Evolutionary conservation across 352 stramenopile species (phyloP).

Genomic region (Aphanomyces invadans): DNA sequence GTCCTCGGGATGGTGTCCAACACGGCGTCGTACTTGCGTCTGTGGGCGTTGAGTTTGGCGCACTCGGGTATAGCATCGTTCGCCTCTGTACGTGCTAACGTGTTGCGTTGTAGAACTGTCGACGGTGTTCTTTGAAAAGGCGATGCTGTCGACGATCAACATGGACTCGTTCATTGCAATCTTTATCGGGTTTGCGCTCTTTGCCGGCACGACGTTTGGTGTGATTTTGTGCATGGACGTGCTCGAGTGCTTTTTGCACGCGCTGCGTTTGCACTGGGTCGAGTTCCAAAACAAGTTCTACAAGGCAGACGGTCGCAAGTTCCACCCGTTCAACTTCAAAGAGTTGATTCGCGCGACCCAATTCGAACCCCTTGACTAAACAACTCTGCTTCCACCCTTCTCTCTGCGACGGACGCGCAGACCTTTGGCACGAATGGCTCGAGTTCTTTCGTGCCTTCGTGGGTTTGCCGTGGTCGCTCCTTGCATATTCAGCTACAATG

Average conservation of each 20-base stretch:
- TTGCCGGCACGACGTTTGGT: slow-evolving; percentile 93
- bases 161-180: slow-evolving; percentile 95
- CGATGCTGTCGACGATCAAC: slow-evolving; percentile 96
- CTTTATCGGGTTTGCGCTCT: slow-evolving; percentile 91
- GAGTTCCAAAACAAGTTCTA: slow-evolving; percentile 99
- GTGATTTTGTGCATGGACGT: slow-evolving; percentile 99
- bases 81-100: background rate
- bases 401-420: background rate
- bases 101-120: slow-evolving; percentile 44
- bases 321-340: slow-evolving; percentile 94
- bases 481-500: background rate
- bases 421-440: too few species aligned
- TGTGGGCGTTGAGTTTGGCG: slow-evolving; percentile 98
- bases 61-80: slow-evolving; percentile 89
- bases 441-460: too few species aligned
- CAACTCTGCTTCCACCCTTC: background rate
- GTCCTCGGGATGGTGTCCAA: slow-evolving; percentile 99
- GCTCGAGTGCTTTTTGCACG: slow-evolving; percentile 99
- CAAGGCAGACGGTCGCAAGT: slow-evolving; percentile 95
- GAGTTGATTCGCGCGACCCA: slow-evolving; percentile 39
- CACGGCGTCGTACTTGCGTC: slow-evolving; percentile 98
- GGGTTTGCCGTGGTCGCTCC: background rate
- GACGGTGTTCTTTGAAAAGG: slow-evolving; percentile 98
- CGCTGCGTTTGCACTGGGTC: slow-evolving; percentile 98
- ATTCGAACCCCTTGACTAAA: slow-evolving; percentile 15